Conservation (phyloP, 164 flowering plant genomes). For the grape (Vitis vinifera) region DNA sequence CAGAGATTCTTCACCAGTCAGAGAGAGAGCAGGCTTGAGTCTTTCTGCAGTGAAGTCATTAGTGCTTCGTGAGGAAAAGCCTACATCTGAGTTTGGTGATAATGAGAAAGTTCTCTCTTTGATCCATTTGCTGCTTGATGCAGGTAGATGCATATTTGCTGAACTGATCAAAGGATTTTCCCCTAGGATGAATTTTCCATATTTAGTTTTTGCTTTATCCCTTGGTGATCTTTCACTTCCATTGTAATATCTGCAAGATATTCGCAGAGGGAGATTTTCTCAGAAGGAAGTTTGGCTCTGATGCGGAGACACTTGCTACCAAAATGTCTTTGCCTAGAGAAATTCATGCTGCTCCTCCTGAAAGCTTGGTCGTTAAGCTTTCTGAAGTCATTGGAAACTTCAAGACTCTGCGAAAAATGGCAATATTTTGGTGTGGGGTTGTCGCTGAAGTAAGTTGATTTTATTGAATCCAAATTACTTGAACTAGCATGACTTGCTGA, state of each 20-base stretch:
- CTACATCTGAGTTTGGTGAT: conserved; percentile 41
- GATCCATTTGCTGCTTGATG: conserved; percentile 51
- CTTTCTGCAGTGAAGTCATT: conserved; percentile 83
- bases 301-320: conserved; percentile 20
- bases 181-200: conserved; percentile 9
- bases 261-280: conserved; percentile 74
- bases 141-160: conserved; percentile 51
- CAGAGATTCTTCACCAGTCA: conserved; percentile 70
- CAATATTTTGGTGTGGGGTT: conserved; percentile 71
- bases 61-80: conserved; percentile 79
- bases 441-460: conserved; percentile 71
- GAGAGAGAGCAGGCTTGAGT: conserved; percentile 75
- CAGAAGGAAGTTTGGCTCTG: conserved; percentile 38
- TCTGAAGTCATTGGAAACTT: conserved; percentile 84
- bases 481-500: neutral
- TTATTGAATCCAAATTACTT: neutral
- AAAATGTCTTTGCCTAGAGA: conserved; percentile 59
- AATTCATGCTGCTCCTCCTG: conserved; percentile 83
- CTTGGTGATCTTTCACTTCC: conserved; percentile 63
- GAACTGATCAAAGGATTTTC: conserved; percentile 1
- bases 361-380: conserved; percentile 71
- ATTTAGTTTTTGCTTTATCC: conserved; percentile 22
- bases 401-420: conserved; percentile 68
- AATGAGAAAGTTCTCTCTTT: conserved; percentile 55
- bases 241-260: conserved; percentile 80